These are phyloP conservation scores for Alliaria petiolata DNA, from an alignment of 345 rosid species.

Conservation along the genomic window DNA sequence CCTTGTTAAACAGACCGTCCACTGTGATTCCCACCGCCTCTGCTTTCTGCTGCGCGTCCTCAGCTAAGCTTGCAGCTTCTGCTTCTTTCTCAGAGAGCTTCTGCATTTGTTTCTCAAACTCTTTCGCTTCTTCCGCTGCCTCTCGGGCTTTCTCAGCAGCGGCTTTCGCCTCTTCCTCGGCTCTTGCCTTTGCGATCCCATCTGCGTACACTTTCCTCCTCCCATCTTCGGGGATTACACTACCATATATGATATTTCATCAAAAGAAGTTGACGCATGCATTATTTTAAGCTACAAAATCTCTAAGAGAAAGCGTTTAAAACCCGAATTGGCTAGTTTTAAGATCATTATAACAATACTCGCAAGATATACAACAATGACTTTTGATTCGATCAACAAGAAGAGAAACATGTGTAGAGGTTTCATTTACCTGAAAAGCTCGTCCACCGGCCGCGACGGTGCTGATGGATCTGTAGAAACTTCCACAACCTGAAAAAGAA, in stretches of 20 bases:
- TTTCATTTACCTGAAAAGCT: constrained; percentile 73
- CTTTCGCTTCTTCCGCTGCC: constrained; percentile 49
- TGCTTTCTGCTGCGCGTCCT: constrained; percentile 59
- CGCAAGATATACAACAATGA: not conserved
- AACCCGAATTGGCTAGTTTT: not conserved
- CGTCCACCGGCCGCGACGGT: constrained; percentile 51
- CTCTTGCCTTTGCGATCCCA: constrained; percentile 53
- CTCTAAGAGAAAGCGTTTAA: not conserved
- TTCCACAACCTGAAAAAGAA: constrained; percentile 61
- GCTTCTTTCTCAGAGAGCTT: constrained; percentile 61
- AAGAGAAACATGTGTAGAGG: not conserved
- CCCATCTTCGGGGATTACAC: constrained; percentile 82
- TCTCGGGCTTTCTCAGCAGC: constrained; percentile 61
- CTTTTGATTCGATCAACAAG: not conserved
- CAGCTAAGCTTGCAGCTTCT: constrained; percentile 49
- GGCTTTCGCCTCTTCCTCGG: constrained; percentile 55
- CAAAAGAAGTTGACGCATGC: not conserved
- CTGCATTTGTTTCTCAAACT: constrained; percentile 37
- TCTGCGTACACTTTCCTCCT: constrained; percentile 78
- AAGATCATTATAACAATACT: not conserved
- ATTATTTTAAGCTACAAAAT: not conserved
- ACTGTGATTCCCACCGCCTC: constrained; percentile 48
- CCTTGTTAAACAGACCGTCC: constrained; percentile 52
- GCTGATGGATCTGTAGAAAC: constrained; percentile 78
- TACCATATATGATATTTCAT: constrained; percentile 16